Evolutionary conservation across 345 rosid species (phyloP), one percentile per base, ranked within the genome.

Genomic region (Carallia pectinifolia): DNA sequence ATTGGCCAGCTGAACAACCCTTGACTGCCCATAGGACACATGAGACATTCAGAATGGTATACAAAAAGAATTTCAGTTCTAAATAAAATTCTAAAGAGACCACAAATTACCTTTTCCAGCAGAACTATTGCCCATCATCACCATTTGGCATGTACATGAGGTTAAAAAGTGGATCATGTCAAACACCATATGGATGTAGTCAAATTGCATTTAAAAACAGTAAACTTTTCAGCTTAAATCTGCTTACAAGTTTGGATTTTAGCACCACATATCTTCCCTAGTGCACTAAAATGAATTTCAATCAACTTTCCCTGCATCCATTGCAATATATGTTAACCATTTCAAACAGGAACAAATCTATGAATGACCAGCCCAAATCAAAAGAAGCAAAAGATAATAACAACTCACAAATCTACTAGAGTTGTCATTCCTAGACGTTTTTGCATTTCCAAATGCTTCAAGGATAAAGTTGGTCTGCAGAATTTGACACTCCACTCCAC

Each of bases 381-480:
- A 10, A 65, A 53, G 30, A 7, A 54, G 40, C 33, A 50, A 63
- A 47, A 48, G 36, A 30, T 65, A 58, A 52, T 34, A 54, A 33
- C 27, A 76, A 80, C 99, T 77, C 66, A 96, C 99, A 76, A 92
- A 92, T 90, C 99, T 83, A 65, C 98, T 96, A 48, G 99, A 92
- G 79, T 96, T 96, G 62, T 81, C 79, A 81, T 96, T 96, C 77
- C 87, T 88, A 37, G 91, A 89, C 70, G 98, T 96, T 80, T 90
- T 96, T 48, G 99, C 89, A 80, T 96, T 96, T 67, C 99, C 99
- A 81, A 96, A 96, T 79, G 98, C 92, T 81, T 96, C 98, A 54
- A 96, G 98, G 73, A 96, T 85, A 82, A 65, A 79, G 67, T 80
- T 88, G 33, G 88, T 85, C 79, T 81, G 83, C 62, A 90, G 91